Conservation (phyloP, 805 yeast species). For the Ogataea paradorogensis region DNA sequence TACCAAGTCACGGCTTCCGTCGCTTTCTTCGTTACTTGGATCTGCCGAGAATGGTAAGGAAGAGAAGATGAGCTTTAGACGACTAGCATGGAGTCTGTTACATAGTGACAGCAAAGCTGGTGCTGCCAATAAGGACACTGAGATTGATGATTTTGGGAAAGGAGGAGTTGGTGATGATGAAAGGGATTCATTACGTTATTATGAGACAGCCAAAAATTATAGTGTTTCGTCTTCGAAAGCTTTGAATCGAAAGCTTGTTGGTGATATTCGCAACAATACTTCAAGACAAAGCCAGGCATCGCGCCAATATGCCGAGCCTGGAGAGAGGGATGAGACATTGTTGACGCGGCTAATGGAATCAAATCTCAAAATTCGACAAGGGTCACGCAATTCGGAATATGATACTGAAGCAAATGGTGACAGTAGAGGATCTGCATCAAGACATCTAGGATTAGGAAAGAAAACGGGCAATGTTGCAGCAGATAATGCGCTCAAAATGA, state of each 20-base stretch:
- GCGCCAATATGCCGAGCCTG: conserved; percentile 9
- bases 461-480: conserved; percentile 8
- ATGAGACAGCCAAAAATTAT: conserved; percentile 21
- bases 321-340: conserved; percentile 18
- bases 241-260: conserved; percentile 16
- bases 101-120: conserved; percentile 16
- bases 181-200: conserved; percentile 16
- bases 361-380: conserved; percentile 12
- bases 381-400: conserved; percentile 9
- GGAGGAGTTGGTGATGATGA: conserved; percentile 10
- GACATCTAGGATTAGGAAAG: conserved; percentile 1
- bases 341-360: conserved; percentile 20
- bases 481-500: conserved; percentile 15
- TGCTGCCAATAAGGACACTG: conserved; percentile 10
- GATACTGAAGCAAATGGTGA: conserved; percentile 11
- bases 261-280: conserved; percentile 16
- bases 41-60: conserved; percentile 19
- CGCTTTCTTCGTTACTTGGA: conserved; percentile 21
- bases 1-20: conserved; percentile 17
- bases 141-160: conserved; percentile 9
- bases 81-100: conserved; percentile 25
- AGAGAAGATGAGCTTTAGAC: conserved; percentile 25
- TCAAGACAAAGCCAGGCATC: conserved; percentile 12
- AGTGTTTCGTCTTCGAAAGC: conserved; percentile 15
- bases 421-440: conserved; percentile 11